Conservation (phyloP, 805 yeast genomes). For the Candida gorgasii region DNA sequence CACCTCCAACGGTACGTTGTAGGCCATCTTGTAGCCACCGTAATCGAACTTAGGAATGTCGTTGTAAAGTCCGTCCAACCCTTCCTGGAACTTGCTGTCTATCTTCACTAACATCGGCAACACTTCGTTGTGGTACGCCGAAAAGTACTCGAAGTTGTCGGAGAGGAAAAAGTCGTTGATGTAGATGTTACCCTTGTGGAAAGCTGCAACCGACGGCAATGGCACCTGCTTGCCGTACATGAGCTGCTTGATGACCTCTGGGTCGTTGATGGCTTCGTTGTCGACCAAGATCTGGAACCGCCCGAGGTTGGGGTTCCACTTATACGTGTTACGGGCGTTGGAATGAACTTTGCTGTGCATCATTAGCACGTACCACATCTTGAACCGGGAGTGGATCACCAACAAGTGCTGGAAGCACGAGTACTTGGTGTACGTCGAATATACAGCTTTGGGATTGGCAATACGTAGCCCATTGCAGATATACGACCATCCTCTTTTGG, state of each 20-base stretch:
- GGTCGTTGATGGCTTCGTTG: constrained; percentile 28
- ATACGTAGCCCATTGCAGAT: constrained; percentile 34
- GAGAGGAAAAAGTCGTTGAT: constrained; percentile 39
- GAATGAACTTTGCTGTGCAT: constrained; percentile 25
- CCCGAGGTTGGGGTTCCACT: constrained; percentile 39
- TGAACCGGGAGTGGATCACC: constrained; percentile 38
- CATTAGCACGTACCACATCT: constrained; percentile 36
- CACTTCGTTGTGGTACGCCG: constrained; percentile 38
- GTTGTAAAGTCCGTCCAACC: constrained; percentile 28
- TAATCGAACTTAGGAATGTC: constrained; percentile 36
- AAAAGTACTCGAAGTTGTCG: constrained; percentile 35
- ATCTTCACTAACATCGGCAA: constrained; percentile 29
- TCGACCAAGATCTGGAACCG: constrained; percentile 33
- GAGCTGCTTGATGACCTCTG: constrained; percentile 30
- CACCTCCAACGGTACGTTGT: constrained; percentile 21
- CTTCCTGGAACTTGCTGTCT: constrained; percentile 30
- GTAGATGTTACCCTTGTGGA: constrained; percentile 34
- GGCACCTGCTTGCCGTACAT: constrained; percentile 32
- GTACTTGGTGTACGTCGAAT: constrained; percentile 41
- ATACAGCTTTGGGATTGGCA: constrained; percentile 42
- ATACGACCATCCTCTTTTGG: constrained; percentile 40
- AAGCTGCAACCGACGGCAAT: constrained; percentile 28
- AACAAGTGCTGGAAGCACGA: constrained; percentile 39
- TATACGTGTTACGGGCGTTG: constrained; percentile 24
- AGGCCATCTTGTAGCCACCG: constrained; percentile 28